Percentiles rank a stretch among this genome's conserved stretches.
Evolutionary conservation across 768 basidiomycete genomes (phyloP).

Genomic region (Nidularia pulvinata): DNA sequence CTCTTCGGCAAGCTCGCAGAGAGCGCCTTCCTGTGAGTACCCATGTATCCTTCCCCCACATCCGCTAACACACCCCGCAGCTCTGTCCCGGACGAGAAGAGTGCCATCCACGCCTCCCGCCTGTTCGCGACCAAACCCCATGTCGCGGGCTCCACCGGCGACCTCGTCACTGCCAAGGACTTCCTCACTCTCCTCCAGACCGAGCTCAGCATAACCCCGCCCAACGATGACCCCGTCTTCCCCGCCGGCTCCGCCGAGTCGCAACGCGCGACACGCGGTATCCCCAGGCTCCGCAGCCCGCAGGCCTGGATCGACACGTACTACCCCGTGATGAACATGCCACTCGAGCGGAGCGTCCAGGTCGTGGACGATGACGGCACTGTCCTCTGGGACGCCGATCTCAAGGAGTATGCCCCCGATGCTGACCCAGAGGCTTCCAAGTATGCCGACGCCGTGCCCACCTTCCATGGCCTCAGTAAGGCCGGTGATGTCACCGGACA

Average conservation of each 20-base stretch:
- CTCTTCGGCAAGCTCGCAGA: slow-evolving; percentile 20
- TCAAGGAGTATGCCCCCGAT: slow-evolving; percentile 69
- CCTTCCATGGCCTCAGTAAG: slow-evolving; percentile 85
- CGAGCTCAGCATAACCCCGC: slow-evolving; percentile 51
- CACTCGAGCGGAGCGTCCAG: slow-evolving; percentile 65
- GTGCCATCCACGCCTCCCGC: slow-evolving; percentile 57
- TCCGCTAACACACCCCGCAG: slow-evolving; percentile 20
- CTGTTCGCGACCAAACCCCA: slow-evolving; percentile 70
- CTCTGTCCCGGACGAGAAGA: slow-evolving; percentile 54
- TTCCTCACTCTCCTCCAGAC: slow-evolving; percentile 69
- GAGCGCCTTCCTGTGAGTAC: slow-evolving; percentile 25
- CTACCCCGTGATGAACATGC: slow-evolving; percentile 85
- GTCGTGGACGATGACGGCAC: slow-evolving; percentile 59
- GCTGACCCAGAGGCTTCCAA: slow-evolving; percentile 72
- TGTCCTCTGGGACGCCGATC: slow-evolving; percentile 68
- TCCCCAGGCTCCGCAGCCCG: slow-evolving; percentile 44
- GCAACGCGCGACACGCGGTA: slow-evolving; percentile 61
- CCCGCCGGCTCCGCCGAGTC: slow-evolving; percentile 70
- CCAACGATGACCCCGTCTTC: slow-evolving; percentile 55
- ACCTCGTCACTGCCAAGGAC: slow-evolving; percentile 61
- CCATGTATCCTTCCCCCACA: neutral
- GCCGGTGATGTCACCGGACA: slow-evolving; percentile 74
- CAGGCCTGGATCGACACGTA: slow-evolving; percentile 87
- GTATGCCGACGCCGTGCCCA: slow-evolving; percentile 64
- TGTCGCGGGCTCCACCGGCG: slow-evolving; percentile 63